Evolutionary conservation across 805 yeast species (phyloP), one percentile per base, ranked within the genome.

Genomic region (Starmerella vitae): DNA sequence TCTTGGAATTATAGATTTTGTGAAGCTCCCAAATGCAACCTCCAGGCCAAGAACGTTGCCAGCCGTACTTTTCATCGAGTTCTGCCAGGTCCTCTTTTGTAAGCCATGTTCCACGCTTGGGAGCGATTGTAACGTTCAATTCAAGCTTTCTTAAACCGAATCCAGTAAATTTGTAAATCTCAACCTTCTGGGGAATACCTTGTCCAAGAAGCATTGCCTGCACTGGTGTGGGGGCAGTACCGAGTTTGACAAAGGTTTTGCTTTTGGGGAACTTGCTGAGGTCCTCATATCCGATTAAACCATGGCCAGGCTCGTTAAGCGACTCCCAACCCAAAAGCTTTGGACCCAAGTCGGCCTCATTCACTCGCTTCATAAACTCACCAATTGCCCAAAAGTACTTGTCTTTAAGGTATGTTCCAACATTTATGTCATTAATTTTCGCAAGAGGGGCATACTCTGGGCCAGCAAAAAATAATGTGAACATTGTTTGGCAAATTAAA

Each of bases 391-490:
- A 58, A 24, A 75, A 58, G 55, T 70, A 82, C 52, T 73, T 78
- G 26, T 57, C 52, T 52, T 82, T 93, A 34, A 85, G 61, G 52
- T 67, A 85, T 36, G 75, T 77, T 58, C 85, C 94, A 45, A 86
- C 78, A 51, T 82, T 81, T 17, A 64, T 62, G 14, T 76, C 86
- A 53, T 86, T 71, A 20, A 88, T 67, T 3, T 64, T 58, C 41
- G 83, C 74, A 41, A 78, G 70, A 1, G 96, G 94, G 20, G 86
- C 80, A 59, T 72, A 81, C 18, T 63, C 58, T 38, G 67, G 68
- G 2, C 96, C 96, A 2, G 78, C 76, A 60, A 82, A 86, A 51
- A 85, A 85, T 50, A 82, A 55, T 0, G 93, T 80, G 57, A 84
- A 85, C 94, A 85, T 81, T n/a, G 81, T 75, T 45, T 74, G 71